Base-by-base conservation (phyloP, 441 rosid species). In the Sinapis alba region DNA sequence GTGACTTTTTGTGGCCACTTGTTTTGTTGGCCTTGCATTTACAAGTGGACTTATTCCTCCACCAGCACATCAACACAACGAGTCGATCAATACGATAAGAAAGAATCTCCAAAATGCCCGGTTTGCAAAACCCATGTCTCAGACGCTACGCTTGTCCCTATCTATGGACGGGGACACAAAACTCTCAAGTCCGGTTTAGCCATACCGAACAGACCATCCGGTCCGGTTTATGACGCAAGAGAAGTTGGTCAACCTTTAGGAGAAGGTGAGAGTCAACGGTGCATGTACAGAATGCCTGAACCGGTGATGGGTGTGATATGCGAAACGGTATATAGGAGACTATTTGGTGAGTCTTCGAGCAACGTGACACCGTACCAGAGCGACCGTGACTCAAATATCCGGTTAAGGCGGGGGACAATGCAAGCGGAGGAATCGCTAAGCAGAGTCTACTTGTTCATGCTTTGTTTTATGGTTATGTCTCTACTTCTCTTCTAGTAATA, bases 1-100 rank as follows among this genome's bases (percentile, higher is more conserved):
- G 88, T 89, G 57, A 89, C 90, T 26, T 89, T 89, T 51, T 89
- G 90, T 61, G 94, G 94, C 45, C 94, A 89, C 67, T 72, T 89
- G 62, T 89, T 78, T 75, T 89, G 94, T 73, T 87, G 94, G 94
- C 85, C 92, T 1, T 89, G 92, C 77, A 83, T 89, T 23, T 85
- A 86, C 69, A 78, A 82, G 75, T 89, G 94, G 94, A 74, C 86
- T 12, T 57, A 80, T 1, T 41, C 47, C 34, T 74, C 81, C 11
- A 74, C 67, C 51, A 61, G 65, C 70, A 71, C 80, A 18, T 67
- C 83, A 64, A 66, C 86, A 7, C 15, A 72, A 1, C 79, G 84
- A 11, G 50, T 72, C 12, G 78, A 79, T 26, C 68, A 74, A 12
- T 83, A 75, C 19, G 69, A 74, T 59, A 54, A 26, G 50, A 80